Evolutionary conservation across 192 early-diverging fungal species (phyloP), one percentile per base, ranked within the genome.

Genomic region (Backusella circina): DNA sequence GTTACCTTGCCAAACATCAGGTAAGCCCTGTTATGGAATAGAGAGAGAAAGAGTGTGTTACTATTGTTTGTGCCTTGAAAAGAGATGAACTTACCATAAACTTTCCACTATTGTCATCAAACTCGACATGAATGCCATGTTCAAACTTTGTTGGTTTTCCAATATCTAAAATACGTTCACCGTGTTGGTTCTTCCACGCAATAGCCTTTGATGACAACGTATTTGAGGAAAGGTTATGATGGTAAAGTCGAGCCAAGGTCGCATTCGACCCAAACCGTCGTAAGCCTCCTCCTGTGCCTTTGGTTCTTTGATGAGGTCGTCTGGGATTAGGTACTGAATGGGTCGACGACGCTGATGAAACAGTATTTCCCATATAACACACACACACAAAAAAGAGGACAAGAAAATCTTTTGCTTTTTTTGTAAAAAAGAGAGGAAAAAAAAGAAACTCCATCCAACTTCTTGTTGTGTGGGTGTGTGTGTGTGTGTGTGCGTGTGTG

Each of bases 121-220:
- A 88, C 54, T 86, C 87, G 21, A 88, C 87, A 77, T 88, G 87
- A 65, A 88, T 86, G 3, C 87, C 87, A 71, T 88, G 87, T 51
- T 88, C 87, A 64, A 88, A 82, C 68, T 85, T 82, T 2, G 87
- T 88, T 5, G 87, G 87, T 30, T 85, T 84, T 41, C 87, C 77
- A 31, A 88, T 88, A 75, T 83, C 84, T 39, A 86, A 57, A 72
- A 86, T 83, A 36, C 75, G 84, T 71, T 85, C 83, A n/a, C 51
- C 33, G 7, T 72, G 54, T 33, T 71, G 66, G 35, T 38, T 44
- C 38, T 10, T 70, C 68, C 68, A 70, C 9, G 36, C 68, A 41
- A 44, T 70, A 4, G 37, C 68, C 35, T 70, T 70, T 44, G 68
- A 44, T 15, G 68, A 37, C 38, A 70, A 16, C 5, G 68, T 70